Conservation (phyloP, 305 asterid species). For the Rubia tinctorum region DNA sequence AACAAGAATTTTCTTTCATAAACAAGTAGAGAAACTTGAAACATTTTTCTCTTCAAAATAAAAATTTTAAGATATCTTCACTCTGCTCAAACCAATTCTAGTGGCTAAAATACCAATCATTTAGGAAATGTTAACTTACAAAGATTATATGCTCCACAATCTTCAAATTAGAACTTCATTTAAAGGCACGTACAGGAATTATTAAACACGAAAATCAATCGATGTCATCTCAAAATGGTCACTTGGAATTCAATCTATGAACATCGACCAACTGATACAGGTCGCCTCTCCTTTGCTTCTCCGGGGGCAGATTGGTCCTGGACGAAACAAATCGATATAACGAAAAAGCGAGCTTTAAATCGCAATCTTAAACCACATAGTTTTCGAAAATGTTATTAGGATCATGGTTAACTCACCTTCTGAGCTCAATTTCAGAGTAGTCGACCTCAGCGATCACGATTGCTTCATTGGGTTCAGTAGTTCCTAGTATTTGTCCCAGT, state of each 20-base stretch:
- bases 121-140: too few species aligned
- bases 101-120: too few species aligned
- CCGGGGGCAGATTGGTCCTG: slow-evolving; percentile 82
- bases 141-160: too few species aligned
- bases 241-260: slow-evolving; percentile 44
- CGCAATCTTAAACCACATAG: not conserved
- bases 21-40: too few species aligned
- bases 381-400: not conserved
- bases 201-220: not conserved
- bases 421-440: slow-evolving; percentile 62
- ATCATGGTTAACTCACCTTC: slow-evolving; percentile 48
- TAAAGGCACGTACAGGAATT: not conserved
- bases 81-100: too few species aligned
- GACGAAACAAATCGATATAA: not conserved
- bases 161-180: not conserved
- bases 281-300: slow-evolving; percentile 91
- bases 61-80: too few species aligned
- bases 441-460: slow-evolving; percentile 72
- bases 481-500: slow-evolving; percentile 91
- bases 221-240: slow-evolving; percentile 6
- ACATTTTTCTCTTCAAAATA: too few species aligned
- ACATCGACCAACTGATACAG: slow-evolving; percentile 93
- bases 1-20: too few species aligned
- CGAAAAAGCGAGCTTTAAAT: not conserved
- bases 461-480: slow-evolving; percentile 82